Percentiles rank a stretch among this genome's conserved stretches.
phyloP scores from a whole-genome alignment of 2,329 filamentous ascomycete genomes.

The Cytospora mali region DNA sequence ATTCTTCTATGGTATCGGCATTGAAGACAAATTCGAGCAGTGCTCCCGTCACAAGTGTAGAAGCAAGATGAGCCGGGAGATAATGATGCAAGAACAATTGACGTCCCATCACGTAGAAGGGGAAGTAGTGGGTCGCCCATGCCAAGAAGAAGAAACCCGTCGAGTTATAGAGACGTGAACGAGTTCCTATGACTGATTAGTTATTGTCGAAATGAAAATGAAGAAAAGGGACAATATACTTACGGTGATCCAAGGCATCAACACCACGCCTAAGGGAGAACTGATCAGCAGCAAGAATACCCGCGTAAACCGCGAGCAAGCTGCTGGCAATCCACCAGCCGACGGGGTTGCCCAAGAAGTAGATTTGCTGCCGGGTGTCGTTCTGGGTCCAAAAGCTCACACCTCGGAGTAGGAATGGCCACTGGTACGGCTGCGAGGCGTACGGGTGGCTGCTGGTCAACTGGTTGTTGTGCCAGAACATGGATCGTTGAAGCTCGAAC shows the following conservation, averaged over 20 bases:
- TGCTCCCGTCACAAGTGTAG: constrained; percentile 84
- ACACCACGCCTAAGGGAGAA: constrained; percentile 89
- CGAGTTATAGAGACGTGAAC: constrained; percentile 94
- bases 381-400: constrained; percentile 99
- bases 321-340: constrained; percentile 97
- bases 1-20: constrained; percentile 70
- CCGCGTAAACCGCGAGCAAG: constrained; percentile 88
- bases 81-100: constrained; percentile 99
- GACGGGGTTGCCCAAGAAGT: constrained; percentile 95
- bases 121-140: constrained; percentile 96
- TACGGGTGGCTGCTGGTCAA: constrained; percentile 97
- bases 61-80: constrained; percentile 90
- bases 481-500: constrained; percentile 92
- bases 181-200: constrained; percentile 65
- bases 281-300: constrained; percentile 90
- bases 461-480: constrained; percentile 99
- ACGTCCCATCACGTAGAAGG: constrained; percentile 97
- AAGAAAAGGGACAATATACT: constrained; percentile 46
- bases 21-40: constrained; percentile 96
- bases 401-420: constrained; percentile 95
- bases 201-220: background rate
- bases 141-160: constrained; percentile 99
- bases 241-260: constrained; percentile 90
- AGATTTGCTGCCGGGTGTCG: constrained; percentile 93
- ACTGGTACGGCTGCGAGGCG: constrained; percentile 90